A percentile compares a stretch with the other conserved stretches of the same genome.
These are phyloP conservation scores for Magnusiomyces fungicola DNA, from an alignment of 1,139 yeast genomes.

Conservation along the genomic window DNA sequence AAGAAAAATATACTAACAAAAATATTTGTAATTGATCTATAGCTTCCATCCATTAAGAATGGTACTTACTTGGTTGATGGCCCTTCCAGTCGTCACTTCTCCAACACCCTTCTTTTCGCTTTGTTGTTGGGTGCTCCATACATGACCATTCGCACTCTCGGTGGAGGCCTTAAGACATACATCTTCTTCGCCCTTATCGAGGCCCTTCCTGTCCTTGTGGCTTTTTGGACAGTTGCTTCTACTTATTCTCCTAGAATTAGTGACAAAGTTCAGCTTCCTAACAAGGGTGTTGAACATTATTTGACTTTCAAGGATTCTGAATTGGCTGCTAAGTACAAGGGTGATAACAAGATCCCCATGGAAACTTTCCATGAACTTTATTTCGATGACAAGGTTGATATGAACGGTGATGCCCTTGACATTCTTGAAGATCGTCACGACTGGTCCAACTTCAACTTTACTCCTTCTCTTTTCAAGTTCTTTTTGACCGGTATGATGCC, in stretches of 20 bases:
- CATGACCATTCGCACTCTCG: slow-evolving; percentile 56
- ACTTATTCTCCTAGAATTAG: slow-evolving; percentile 75
- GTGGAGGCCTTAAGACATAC: slow-evolving; percentile 70
- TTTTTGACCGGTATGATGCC: slow-evolving; percentile 88
- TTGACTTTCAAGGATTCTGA: slow-evolving; percentile 75
- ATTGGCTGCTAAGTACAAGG: slow-evolving; percentile 63
- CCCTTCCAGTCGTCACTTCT: slow-evolving; percentile 72
- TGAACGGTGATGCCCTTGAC: slow-evolving; percentile 85
- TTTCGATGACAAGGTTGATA: slow-evolving; percentile 76
- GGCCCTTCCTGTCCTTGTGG: slow-evolving; percentile 64
- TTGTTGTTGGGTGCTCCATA: slow-evolving; percentile 56
- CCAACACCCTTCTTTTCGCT: slow-evolving; percentile 50
- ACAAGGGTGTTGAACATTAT: slow-evolving; percentile 70
- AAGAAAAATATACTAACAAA: neutral
- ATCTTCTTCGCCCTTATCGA: slow-evolving; percentile 40
- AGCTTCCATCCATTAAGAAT: slow-evolving; percentile 65
- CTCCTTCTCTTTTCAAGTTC: slow-evolving; percentile 64
- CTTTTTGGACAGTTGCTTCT: slow-evolving; percentile 75
- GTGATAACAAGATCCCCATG: slow-evolving; percentile 75
- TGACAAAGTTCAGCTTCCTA: slow-evolving; percentile 70
- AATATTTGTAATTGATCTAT: neutral
- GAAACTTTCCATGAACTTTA: slow-evolving; percentile 88
- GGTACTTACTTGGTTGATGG: slow-evolving; percentile 93
- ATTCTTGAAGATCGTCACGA: slow-evolving; percentile 82
- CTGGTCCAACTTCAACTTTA: slow-evolving; percentile 81